Evolutionary conservation across 2,329 filamentous ascomycete species (phyloP).

Genomic region (Fusarium sp.): DNA sequence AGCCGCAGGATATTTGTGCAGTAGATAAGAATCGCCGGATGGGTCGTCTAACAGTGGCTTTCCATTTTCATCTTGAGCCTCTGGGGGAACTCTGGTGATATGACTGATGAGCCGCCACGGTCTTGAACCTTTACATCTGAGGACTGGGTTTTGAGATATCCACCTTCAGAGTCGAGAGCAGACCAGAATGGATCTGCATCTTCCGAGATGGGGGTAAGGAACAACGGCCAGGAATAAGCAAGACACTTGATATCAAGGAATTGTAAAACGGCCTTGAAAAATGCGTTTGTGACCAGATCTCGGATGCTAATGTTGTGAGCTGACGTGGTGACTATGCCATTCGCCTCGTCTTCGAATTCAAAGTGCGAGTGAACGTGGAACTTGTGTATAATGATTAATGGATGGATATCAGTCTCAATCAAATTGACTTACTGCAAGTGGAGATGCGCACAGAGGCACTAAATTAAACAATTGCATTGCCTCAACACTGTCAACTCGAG

Average conservation of each 20-base stretch:
- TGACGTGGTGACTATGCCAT: background rate
- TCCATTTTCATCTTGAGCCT: background rate
- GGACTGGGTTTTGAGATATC: background rate
- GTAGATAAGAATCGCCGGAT: background rate
- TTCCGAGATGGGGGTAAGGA: background rate
- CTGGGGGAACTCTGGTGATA: too few species aligned
- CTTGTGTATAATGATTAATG: background rate
- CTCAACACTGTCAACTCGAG: background rate
- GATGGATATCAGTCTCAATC: fast-evolving
- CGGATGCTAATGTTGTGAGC: background rate
- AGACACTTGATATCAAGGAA: background rate
- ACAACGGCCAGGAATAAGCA: background rate
- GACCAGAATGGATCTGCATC: background rate
- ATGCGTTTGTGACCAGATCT: background rate
- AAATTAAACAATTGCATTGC: background rate
- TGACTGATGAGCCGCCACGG: background rate
- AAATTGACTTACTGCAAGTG: background rate
- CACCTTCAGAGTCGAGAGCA: background rate
- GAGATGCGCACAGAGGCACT: background rate
- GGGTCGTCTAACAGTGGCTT: background rate
- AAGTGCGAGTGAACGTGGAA: background rate
- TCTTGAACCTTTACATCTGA: background rate
- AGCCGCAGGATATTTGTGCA: background rate
- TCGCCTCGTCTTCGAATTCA: background rate
- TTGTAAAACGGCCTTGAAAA: background rate